Base-by-base conservation (phyloP, 805 yeast genomes). In the Metschnikowia kunwiensis region DNA sequence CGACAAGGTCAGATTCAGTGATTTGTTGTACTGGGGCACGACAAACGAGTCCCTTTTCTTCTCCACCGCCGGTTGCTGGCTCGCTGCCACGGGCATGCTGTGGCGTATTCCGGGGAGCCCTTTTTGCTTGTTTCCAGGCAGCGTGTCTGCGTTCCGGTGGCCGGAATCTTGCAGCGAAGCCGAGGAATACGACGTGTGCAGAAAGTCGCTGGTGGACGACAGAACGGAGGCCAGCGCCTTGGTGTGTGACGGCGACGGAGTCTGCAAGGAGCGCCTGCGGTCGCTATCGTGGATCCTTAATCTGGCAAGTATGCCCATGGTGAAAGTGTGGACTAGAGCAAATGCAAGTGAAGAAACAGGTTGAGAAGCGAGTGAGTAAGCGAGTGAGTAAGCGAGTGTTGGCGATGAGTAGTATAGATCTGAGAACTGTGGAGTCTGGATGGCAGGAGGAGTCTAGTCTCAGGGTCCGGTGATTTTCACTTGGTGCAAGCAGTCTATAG, bases 151-250 rank as follows among this genome's bases (percentile, higher is more conserved):
- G 10, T 4, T 19, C 28, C 13, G 25, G 27, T n/a, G 5, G 10
- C 21, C 32, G 17, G 32, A 28, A 8, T 32, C 40, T 17, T 32
- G 40, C 2, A 65, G 58, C 4, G 66, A 55, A 32, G 50, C 49
- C 13, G 65, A 61, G 25, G 61, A 55, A 26, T 54, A 56, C 14
- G 65, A 60, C 11, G 50, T 50, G 12, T 55, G 54, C 41, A 57
- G 65, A 28, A 63, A 58, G 19, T 64, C 70, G 44, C 65, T 60
- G 23, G 60, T 58, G 17, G 36, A 27, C 32, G 48, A 47, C 27
- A 41, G 32, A 11, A 37, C 36, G 11, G 40, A 37, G 4, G 14
- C 30, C 8, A 33, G 18, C 11, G 40, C 40, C 16, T 37, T 37
- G 9, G 35, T 32, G 24, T 37, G 40, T 2, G 40, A 27, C 10